Conservation (phyloP, 202 grass and related monocot genomes). For the Setaria viridis region DNA sequence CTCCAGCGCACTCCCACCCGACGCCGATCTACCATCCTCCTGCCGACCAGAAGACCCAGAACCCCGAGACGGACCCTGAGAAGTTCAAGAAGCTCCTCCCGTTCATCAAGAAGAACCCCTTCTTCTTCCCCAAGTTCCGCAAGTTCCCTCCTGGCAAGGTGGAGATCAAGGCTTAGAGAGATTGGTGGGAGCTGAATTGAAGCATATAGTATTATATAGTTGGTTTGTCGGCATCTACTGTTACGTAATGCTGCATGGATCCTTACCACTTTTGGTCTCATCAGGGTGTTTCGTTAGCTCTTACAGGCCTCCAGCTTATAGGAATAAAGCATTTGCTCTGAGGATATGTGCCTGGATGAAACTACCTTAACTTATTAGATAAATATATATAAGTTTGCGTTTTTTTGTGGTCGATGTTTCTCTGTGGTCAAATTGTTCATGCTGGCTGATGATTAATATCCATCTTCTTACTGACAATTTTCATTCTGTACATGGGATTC, state of each 20-base stretch:
- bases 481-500: not conserved
- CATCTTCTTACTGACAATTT: too few species aligned
- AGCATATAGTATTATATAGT: not conserved
- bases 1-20: not conserved
- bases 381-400: not conserved
- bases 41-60: slow-evolving; percentile 38
- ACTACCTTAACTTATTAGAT: slow-evolving; percentile 1
- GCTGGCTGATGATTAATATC: not conserved
- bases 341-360: not conserved
- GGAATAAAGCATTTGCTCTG: slow-evolving; percentile 23
- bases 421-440: not conserved
- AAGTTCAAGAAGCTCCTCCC: slow-evolving; percentile 51
- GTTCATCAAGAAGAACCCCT: slow-evolving; percentile 52
- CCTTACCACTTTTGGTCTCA: not conserved
- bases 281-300: not conserved
- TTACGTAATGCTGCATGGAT: not conserved
- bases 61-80: slow-evolving; percentile 28
- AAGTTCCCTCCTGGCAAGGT: slow-evolving; percentile 54
- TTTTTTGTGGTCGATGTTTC: not conserved
- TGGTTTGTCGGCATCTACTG: not conserved
- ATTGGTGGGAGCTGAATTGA: not conserved
- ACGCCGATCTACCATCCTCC: slow-evolving; percentile 45
- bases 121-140: slow-evolving; percentile 24
- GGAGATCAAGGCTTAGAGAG: slow-evolving; percentile 48
- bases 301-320: not conserved